Evolutionary conservation across 2,329 filamentous ascomycete species (phyloP).

Genomic region (Xylariomycetidae sp.): DNA sequence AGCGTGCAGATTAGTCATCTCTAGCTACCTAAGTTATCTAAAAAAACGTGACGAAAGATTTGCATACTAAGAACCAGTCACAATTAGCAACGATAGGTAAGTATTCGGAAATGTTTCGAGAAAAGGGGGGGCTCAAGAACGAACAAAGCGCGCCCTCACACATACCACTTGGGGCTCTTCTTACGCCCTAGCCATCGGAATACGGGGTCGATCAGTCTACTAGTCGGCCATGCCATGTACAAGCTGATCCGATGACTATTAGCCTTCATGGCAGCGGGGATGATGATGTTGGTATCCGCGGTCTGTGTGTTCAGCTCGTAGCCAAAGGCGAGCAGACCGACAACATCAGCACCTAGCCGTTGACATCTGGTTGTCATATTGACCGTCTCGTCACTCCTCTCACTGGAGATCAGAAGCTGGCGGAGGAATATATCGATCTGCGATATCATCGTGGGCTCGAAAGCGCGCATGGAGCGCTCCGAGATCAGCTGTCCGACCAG

Average conservation of each 20-base stretch:
- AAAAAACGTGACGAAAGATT: too few species aligned
- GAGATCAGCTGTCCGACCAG: slow-evolving; percentile 10
- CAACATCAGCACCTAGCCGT: slow-evolving; percentile 8
- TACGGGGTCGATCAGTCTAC: slow-evolving; percentile 4
- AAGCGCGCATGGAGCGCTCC: slow-evolving; percentile 11
- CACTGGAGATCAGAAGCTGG: too few species aligned
- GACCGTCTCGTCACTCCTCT: slow-evolving; percentile 1
- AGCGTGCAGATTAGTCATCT: too few species aligned
- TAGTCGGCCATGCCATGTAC: slow-evolving; percentile 8
- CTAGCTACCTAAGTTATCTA: too few species aligned
- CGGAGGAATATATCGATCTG: too few species aligned
- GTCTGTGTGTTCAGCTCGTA: slow-evolving; percentile 9
- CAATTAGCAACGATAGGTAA: too few species aligned
- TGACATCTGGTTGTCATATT: slow-evolving; percentile 9
- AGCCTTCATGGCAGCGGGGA: slow-evolving; percentile 6
- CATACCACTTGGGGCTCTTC: slow-evolving; percentile 5
- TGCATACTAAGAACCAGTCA: too few species aligned
- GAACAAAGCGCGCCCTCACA: too few species aligned
- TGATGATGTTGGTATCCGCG: slow-evolving; percentile 7
- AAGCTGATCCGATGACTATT: slow-evolving; percentile 4
- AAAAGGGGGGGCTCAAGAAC: too few species aligned
- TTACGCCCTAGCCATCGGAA: slow-evolving; percentile 7
- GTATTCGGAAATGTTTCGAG: too few species aligned
- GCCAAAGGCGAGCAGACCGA: slow-evolving; percentile 11
- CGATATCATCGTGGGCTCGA: slow-evolving; percentile 15